A percentile compares a stretch with the other conserved stretches of the same genome.
Evolutionary conservation across 2,329 filamentous ascomycete species (phyloP).

Genomic region (Arthrocladium fulminans): DNA sequence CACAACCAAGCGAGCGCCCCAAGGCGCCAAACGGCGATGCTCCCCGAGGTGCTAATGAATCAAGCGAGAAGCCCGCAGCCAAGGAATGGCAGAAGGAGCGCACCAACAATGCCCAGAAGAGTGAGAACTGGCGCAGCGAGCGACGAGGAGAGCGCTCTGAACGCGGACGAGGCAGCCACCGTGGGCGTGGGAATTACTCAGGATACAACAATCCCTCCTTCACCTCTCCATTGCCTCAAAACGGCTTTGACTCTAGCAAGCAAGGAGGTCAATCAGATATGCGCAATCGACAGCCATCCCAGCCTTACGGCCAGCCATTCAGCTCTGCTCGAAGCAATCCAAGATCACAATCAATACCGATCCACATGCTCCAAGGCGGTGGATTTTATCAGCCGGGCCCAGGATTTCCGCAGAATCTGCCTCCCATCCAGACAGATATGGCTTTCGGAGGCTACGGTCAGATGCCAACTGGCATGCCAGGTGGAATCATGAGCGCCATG

Average conservation of each 20-base stretch:
- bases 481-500: constrained; percentile 45
- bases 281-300: constrained; percentile 31
- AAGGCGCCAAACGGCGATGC: constrained; percentile 20
- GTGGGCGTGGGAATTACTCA: constrained; percentile 34
- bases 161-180: constrained; percentile 31
- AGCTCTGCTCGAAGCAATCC: constrained; percentile 36
- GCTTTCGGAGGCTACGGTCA: constrained; percentile 43
- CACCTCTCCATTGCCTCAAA: constrained; percentile 32
- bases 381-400: constrained; percentile 27
- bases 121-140: constrained; percentile 25
- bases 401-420: constrained; percentile 17
- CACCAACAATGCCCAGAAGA: constrained; percentile 25
- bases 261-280: constrained; percentile 32
- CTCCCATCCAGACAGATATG: constrained; percentile 24
- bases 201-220: constrained; percentile 26
- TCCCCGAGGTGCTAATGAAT: constrained; percentile 23
- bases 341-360: constrained; percentile 55
- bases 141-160: constrained; percentile 32
- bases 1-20: constrained; percentile 26
- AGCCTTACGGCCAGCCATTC: constrained; percentile 23
- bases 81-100: constrained; percentile 25
- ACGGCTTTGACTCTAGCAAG: constrained; percentile 33
- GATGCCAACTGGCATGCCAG: constrained; percentile 31
- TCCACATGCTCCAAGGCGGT: constrained; percentile 16
- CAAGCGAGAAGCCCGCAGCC: constrained; percentile 17